Evolutionary conservation across 2,329 filamentous ascomycete genomes (phyloP).

Genomic region (Ampelomyces quisqualis): DNA sequence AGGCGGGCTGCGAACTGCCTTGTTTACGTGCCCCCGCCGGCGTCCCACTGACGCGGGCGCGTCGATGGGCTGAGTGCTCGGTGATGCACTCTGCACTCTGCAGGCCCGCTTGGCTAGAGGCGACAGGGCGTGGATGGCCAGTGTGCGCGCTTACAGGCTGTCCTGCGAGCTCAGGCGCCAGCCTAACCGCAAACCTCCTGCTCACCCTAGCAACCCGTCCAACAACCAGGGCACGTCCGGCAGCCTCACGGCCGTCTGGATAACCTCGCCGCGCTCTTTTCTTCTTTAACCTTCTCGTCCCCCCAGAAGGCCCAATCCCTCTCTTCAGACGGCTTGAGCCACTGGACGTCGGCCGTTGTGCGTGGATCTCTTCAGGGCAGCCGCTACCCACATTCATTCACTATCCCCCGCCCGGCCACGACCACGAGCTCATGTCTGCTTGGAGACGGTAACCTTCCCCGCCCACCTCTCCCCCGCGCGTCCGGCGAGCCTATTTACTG

Average conservation of each 20-base stretch:
- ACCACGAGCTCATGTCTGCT: slow-evolving; percentile 28
- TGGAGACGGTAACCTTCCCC: slow-evolving; percentile 21
- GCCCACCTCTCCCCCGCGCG: slow-evolving; percentile 16
- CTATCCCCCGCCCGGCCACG: slow-evolving; percentile 17
- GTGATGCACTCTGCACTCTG: slow-evolving; percentile 13
- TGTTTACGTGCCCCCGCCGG: slow-evolving; percentile 19
- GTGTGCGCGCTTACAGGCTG: slow-evolving; percentile 1
- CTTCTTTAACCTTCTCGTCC: slow-evolving; percentile 43
- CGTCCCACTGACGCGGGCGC: slow-evolving; percentile 6
- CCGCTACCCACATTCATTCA: slow-evolving; percentile 31
- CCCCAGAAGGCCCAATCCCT: slow-evolving; percentile 41
- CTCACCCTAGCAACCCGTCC: slow-evolving; percentile 26
- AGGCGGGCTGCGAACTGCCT: slow-evolving; percentile 3
- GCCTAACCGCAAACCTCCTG: slow-evolving; percentile 27
- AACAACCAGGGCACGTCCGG: slow-evolving; percentile 25
- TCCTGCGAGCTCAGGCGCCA: slow-evolving; percentile 25
- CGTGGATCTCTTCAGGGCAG: slow-evolving; percentile 27
- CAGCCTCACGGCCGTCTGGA: slow-evolving; percentile 43
- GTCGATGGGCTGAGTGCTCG: slow-evolving; percentile 9
- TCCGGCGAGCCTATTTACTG: slow-evolving; percentile 25
- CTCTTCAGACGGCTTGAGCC: slow-evolving; percentile 23
- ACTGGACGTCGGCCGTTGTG: slow-evolving; percentile 30
- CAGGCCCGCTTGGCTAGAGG: slow-evolving; percentile 4
- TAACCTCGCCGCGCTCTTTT: slow-evolving; percentile 29
- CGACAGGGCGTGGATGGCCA: not conserved